Evolutionary conservation across 192 early-diverging fungal species (phyloP).

Genomic region (Backusella tuberculispora): DNA sequence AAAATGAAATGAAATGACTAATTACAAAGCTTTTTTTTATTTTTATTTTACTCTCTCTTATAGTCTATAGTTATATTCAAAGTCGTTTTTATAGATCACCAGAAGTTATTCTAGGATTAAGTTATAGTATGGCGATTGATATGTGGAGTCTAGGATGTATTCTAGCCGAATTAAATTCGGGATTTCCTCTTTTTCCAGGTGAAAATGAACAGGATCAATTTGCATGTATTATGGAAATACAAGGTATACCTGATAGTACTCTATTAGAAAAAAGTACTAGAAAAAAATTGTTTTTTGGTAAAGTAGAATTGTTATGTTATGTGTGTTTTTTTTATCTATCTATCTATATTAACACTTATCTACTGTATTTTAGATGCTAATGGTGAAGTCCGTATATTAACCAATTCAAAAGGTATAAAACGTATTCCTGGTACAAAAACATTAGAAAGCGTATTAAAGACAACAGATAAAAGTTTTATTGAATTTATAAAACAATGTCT

Average conservation of each 20-base stretch:
- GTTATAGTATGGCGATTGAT: slow-evolving; percentile 89
- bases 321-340: slow-evolving; percentile 3
- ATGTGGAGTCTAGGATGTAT: slow-evolving; percentile 97
- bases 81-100: slow-evolving; percentile 93
- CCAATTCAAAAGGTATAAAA: slow-evolving; percentile 87
- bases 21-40: not conserved
- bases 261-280: slow-evolving; percentile 76
- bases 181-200: slow-evolving; percentile 92
- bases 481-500: slow-evolving; percentile 85
- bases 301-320: slow-evolving; percentile 27
- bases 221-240: slow-evolving; percentile 88
- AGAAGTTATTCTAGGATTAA: slow-evolving; percentile 88
- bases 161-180: slow-evolving; percentile 81
- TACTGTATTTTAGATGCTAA: slow-evolving; percentile 41
- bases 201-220: slow-evolving; percentile 96
- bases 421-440: slow-evolving; percentile 74
- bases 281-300: slow-evolving; percentile 85
- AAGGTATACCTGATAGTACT: slow-evolving; percentile 74
- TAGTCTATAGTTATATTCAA: slow-evolving; percentile 95
- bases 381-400: slow-evolving; percentile 57
- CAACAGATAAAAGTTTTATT: slow-evolving; percentile 74
- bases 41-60: not conserved
- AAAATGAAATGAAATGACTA: not conserved
- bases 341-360: slow-evolving; percentile 30
- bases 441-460: slow-evolving; percentile 69